phyloP scores from a whole-genome alignment of 2,329 filamentous ascomycete species.

The Alternaria panax region DNA sequence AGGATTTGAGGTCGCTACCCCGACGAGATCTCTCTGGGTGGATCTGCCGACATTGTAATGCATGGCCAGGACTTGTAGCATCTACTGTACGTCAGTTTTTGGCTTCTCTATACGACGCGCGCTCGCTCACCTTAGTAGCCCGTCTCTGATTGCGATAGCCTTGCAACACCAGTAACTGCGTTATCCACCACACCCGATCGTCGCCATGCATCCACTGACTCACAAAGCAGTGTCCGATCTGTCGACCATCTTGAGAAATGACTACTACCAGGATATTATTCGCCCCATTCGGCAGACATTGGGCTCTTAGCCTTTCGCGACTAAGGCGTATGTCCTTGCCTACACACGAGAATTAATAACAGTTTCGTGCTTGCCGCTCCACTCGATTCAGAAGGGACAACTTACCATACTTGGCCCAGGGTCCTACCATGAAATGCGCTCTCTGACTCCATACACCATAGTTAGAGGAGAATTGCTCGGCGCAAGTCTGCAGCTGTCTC shows the following conservation, averaged over 20 bases:
- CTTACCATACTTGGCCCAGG: neutral
- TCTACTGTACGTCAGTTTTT: constrained; percentile 6
- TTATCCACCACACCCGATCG: constrained; percentile 20
- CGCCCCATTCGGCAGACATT: constrained; percentile 1
- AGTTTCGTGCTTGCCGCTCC: neutral
- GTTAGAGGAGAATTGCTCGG: constrained; percentile 2
- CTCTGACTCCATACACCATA: constrained; percentile 2
- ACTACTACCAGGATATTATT: constrained; percentile 15
- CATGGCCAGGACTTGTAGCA: constrained; percentile 12
- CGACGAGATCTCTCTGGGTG: constrained; percentile 4
- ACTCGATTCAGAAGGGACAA: neutral
- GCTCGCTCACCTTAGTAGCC: constrained; percentile 14
- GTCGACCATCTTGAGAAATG: neutral
- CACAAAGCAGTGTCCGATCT: constrained; percentile 17
- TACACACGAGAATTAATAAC: neutral
- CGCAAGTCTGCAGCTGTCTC: constrained; percentile 1
- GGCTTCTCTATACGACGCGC: too few species aligned
- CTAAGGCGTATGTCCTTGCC: constrained; percentile 1
- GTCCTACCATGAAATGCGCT: neutral
- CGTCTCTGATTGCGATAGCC: constrained; percentile 16
- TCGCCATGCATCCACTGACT: constrained; percentile 14
- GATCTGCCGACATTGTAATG: constrained; percentile 15
- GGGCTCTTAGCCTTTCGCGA: neutral
- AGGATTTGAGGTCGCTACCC: constrained; percentile 6
- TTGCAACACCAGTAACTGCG: constrained; percentile 15